These are phyloP conservation scores for Phytopythium sindhum DNA, from an alignment of 352 stramenopile genomes.

Conservation along the genomic window DNA sequence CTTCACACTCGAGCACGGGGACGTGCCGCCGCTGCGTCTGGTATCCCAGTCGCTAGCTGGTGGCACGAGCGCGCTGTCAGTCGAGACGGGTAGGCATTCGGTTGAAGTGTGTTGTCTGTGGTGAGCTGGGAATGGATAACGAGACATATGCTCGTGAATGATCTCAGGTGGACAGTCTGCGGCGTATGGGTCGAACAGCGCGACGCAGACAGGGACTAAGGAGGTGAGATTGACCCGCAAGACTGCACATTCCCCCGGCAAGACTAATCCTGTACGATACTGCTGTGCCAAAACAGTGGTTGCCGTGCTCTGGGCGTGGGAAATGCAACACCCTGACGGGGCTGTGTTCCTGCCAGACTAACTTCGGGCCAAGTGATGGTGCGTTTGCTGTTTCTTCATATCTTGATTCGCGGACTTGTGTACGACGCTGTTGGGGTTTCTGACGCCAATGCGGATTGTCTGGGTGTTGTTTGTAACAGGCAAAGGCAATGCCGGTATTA, in stretches of 20 bases:
- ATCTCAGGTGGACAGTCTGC: conserved; percentile 29
- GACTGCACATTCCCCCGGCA: neutral
- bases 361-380: conserved; percentile 63
- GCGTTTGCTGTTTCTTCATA: neutral
- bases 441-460: neutral
- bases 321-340: conserved; percentile 46
- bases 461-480: neutral
- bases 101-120: neutral
- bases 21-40: conserved; percentile 47
- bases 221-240: conserved; percentile 26
- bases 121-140: neutral
- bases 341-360: conserved; percentile 40
- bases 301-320: conserved; percentile 56
- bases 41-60: conserved; percentile 24
- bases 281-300: conserved; percentile 35
- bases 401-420: neutral
- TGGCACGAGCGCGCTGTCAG: conserved; percentile 14
- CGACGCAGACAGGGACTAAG: conserved; percentile 53
- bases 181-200: conserved; percentile 23
- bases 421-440: no score
- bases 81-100: neutral
- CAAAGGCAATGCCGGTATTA: conserved; percentile 14
- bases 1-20: conserved; percentile 65
- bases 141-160: neutral
- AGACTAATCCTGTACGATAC: neutral